Base-by-base conservation (phyloP, 306 rosid genomes). In the Vachellia collinsii region DNA sequence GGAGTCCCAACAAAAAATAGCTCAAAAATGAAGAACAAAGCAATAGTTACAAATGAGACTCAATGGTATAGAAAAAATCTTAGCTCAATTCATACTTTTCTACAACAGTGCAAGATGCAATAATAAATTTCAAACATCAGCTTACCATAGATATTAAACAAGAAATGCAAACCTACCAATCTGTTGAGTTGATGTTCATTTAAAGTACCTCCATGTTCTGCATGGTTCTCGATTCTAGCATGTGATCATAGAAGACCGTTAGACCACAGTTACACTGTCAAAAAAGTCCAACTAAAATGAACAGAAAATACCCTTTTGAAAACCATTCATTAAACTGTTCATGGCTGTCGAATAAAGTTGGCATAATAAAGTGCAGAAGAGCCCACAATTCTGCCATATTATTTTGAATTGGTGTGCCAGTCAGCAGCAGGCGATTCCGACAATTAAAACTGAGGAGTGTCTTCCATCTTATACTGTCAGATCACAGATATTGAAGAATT, bases 371-470 rank as follows among this genome's bases (percentile, higher is more conserved):
- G 84, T 95, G 99, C 59, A 95, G 86, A 79, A 95, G 95, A 83
- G 99, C 97, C 99, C 99, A 95, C 87, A 95, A 79, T 88, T 95
- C 99, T 3, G 99, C 97, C 99, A 95, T 95, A 78, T 95, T 95
- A 86, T 95, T 95, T 81, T 95, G 99, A 84, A 95, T 86, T 51
- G 99, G 99, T 42, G 99, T 95, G 65, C 99, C 99, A 39, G 99
- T 95, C 75, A 95, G 88, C 82, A 95, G 88, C 77, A 95, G 79
- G 76, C 97, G 97, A 77, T 95, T 95, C 86, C 98, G 97, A 85
- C 99, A 95, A 80, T 91, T 95, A 86, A 95, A 95, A 83, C 97
- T 91, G 68, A 95, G 98, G 72, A 95, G 98, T 39, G 99, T 95
- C 91, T 88, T 95, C 99, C 99, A 95, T 83, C 99, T 90, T 95